Base-by-base conservation (phyloP, 305 asterid genomes). In the Solanum hybrid region DNA sequence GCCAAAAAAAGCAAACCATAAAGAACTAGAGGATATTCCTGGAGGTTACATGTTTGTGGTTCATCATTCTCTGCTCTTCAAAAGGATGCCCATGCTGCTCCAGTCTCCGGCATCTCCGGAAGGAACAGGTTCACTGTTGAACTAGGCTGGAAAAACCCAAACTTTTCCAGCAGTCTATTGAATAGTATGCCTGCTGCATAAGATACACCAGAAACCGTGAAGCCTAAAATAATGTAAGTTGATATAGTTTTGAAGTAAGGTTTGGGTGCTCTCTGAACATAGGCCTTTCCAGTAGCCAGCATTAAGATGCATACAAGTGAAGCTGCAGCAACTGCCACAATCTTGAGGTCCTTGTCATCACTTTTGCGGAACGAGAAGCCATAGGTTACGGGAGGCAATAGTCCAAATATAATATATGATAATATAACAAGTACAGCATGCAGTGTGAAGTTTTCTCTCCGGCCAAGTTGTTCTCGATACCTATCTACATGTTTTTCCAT, bases 401-500 rank as follows among this genome's bases (percentile, higher is more conserved):
- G 89, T 86, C 98, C 99, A 69, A 95, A 94, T 81, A 93, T 69
- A 51, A 95, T 66, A 94, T 94, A 96, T 10, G 99, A 96, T 85
- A 93, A 37, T 37, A 94, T 26, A 31, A 95, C 92, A 42, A 95
- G 91, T 3, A 90, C 32, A 12, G 94, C 93, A 88, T 97, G 99
- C 72, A 96, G 89, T 87, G 90, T 34, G 91, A 95, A 97, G 80
- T 95, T 94, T 81, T 94, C 93, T 73, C 95, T 92, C 81, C 92
- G 90, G n/a, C 99, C 99, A 2, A 97, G 92, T 82, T 94, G 92
- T 90, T 95, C 93, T 91, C 79, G 91, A 91, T 97, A 97, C 31
- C 95, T 94, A 91, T 94, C 96, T 22, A 81, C 88, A n/a, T 82
- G 93, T 56, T 12, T 32, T 76, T 92, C 93, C 40, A 90, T 86